Evolutionary conservation across 169 alveolate genomes (phyloP).

Genomic region (Plasmodium fragile): DNA sequence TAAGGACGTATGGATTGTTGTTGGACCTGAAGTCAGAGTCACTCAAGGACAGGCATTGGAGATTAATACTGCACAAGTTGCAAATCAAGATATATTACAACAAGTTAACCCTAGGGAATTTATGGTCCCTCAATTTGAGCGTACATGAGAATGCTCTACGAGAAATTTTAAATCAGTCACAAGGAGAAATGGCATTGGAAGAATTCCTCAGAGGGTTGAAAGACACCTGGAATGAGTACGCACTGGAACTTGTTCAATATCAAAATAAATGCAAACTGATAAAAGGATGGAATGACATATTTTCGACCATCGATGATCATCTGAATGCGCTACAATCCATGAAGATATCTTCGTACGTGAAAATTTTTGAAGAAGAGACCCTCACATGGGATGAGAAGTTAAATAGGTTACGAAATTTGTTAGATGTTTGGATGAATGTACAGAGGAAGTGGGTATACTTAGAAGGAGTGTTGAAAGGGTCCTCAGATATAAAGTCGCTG

Average conservation of each 20-base stretch:
- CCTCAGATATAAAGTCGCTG: slow-evolving; percentile 96
- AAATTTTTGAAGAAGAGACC: slow-evolving; percentile 95
- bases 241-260: slow-evolving; percentile 91
- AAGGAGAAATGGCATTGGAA: slow-evolving; percentile 98
- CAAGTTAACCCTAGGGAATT: slow-evolving; percentile 92
- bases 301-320: slow-evolving; percentile 96
- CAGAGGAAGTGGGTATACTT: slow-evolving; percentile 98
- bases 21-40: slow-evolving; percentile 95
- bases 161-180: slow-evolving; percentile 95
- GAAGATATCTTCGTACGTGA: slow-evolving; percentile 94
- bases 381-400: slow-evolving; percentile 97
- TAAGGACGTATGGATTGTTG: slow-evolving; percentile 77
- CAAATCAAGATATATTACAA: slow-evolving; percentile 82
- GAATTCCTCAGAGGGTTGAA: slow-evolving; percentile 91
- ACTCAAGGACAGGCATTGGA: slow-evolving; percentile 98
- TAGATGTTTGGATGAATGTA: slow-evolving; percentile 98
- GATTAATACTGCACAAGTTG: slow-evolving; percentile 87
- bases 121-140: slow-evolving; percentile 89
- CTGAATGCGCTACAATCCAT: slow-evolving; percentile 94
- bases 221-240: slow-evolving; percentile 93
- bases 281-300: slow-evolving; percentile 98
- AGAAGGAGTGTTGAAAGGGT: slow-evolving; percentile 97
- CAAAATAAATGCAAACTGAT: slow-evolving; percentile 95
- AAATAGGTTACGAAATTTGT: slow-evolving; percentile 91
- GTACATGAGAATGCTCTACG: slow-evolving; percentile 81